Conservation (phyloP, 2,329 filamentous ascomycete genomes). For the Rhinocladiella mackenziei region DNA sequence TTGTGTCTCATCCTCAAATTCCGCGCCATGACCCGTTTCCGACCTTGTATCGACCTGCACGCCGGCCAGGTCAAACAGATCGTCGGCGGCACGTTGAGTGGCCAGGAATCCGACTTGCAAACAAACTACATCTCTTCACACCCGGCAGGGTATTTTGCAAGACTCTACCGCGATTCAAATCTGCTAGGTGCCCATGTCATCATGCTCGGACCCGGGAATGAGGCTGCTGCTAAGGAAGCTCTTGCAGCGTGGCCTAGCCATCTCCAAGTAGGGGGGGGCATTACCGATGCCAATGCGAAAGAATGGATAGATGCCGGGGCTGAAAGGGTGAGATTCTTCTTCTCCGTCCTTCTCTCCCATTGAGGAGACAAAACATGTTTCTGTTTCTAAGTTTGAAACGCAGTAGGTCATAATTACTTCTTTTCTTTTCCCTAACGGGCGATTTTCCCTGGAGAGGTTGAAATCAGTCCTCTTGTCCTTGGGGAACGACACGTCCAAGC, state of each 20-base stretch:
- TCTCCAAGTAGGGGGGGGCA: constrained; percentile 90
- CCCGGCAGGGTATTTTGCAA: constrained; percentile 74
- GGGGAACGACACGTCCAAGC: constrained; percentile 68
- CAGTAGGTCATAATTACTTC: constrained; percentile 93
- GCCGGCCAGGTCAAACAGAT: constrained; percentile 98
- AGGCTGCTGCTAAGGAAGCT: constrained; percentile 72
- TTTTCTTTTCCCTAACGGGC: constrained; percentile 80
- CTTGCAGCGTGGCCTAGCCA: constrained; percentile 72
- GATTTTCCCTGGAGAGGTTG: constrained; percentile 73
- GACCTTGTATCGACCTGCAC: constrained; percentile 95
- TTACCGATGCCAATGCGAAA: constrained; percentile 76
- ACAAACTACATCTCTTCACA: constrained; percentile 90
- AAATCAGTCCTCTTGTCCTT: constrained; percentile 69
- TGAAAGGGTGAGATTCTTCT: constrained; percentile 65
- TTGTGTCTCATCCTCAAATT: not conserved
- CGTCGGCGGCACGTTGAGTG: constrained; percentile 85
- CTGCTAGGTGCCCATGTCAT: constrained; percentile 87
- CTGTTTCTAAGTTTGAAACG: not conserved
- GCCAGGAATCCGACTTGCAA: constrained; percentile 60
- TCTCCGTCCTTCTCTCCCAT: not conserved
- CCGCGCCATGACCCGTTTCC: constrained; percentile 75
- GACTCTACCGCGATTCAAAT: constrained; percentile 70
- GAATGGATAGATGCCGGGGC: constrained; percentile 86
- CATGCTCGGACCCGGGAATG: constrained; percentile 88
- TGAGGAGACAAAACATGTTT: too few species aligned